A percentile compares a stretch with the other conserved stretches of the same genome.
These are phyloP conservation scores for Gynandropsis gynandra DNA, from an alignment of 345 rosid species.

Conservation along the genomic window DNA sequence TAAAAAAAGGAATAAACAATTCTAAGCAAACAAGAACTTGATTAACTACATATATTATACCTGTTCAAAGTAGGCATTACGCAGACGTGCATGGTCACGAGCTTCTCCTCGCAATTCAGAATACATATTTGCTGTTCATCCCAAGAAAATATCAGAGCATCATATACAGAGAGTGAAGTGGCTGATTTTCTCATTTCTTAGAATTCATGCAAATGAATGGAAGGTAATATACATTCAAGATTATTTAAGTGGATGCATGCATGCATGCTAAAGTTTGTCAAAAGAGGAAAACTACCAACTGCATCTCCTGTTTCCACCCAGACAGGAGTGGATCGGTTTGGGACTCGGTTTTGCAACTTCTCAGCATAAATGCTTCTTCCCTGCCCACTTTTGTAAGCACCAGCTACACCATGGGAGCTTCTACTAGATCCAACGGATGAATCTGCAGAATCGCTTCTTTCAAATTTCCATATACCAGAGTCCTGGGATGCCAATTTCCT, in stretches of 20 bases:
- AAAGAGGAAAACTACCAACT: conserved; percentile 68
- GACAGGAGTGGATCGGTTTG: conserved; percentile 67
- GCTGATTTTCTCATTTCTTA: conserved; percentile 23
- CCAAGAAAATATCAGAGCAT: conserved; percentile 42
- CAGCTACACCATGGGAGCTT: conserved; percentile 46
- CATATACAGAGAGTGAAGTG: not conserved
- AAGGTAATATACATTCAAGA: conserved; percentile 23
- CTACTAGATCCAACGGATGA: conserved; percentile 78
- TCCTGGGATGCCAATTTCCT: conserved; percentile 81
- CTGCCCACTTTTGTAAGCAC: conserved; percentile 49
- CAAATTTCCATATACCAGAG: conserved; percentile 82
- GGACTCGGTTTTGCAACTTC: conserved; percentile 55
- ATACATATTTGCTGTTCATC: conserved; percentile 72
- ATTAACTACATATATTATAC: conserved; percentile 31
- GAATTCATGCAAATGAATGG: conserved; percentile 26
- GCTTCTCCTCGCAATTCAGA: conserved; percentile 89
- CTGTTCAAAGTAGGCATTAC: conserved; percentile 91
- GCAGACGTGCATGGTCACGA: conserved; percentile 79
- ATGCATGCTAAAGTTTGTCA: conserved; percentile 1
- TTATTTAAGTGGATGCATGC: conserved; percentile 9
- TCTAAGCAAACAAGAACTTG: not conserved
- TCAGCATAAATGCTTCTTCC: conserved; percentile 64
- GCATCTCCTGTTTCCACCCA: conserved; percentile 99
- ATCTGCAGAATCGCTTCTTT: conserved; percentile 64
- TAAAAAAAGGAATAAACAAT: not conserved